phyloP scores from a whole-genome alignment of 1,139 yeast genomes.

The Yamadazyma songkhlaensis region DNA sequence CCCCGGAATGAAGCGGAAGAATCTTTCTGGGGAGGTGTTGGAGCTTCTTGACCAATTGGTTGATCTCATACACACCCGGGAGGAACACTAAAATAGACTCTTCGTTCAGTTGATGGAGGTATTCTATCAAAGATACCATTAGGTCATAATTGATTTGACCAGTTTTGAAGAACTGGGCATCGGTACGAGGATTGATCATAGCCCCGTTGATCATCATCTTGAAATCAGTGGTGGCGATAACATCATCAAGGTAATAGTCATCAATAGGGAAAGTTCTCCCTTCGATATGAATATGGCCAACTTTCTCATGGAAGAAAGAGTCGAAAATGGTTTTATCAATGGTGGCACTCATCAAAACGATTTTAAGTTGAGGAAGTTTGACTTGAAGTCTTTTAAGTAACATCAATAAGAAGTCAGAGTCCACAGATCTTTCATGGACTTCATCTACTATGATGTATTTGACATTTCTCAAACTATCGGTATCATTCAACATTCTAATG shows the following conservation, averaged over 20 bases:
- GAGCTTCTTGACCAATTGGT: conserved; percentile 32
- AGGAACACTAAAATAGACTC: conserved; percentile 60
- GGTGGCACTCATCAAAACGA: conserved; percentile 93
- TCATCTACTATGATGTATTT: conserved; percentile 85
- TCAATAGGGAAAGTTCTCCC: conserved; percentile 92
- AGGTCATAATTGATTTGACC: conserved; percentile 77
- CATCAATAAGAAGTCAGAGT: conserved; percentile 81
- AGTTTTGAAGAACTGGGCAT: conserved; percentile 57
- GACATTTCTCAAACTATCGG: conserved; percentile 42
- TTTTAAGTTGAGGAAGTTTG: conserved; percentile 51
- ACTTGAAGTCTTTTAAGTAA: conserved; percentile 61
- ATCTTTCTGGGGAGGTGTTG: conserved; percentile 13
- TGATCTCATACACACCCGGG: conserved; percentile 91
- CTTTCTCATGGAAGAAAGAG: conserved; percentile 51
- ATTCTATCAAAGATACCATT: conserved; percentile 52
- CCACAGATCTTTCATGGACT: conserved; percentile 93
- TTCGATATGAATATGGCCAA: conserved; percentile 71
- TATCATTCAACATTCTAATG: conserved; percentile 62
- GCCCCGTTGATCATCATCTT: conserved; percentile 46
- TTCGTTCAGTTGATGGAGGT: conserved; percentile 56
- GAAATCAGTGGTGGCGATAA: conserved; percentile 55
- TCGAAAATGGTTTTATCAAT: conserved; percentile 71
- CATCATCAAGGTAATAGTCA: conserved; percentile 68
- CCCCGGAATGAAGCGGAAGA: conserved; percentile 84
- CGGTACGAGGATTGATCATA: conserved; percentile 52